phyloP scores from a whole-genome alignment of 805 yeast genomes.

The Wickerhamiella parazyma region DNA sequence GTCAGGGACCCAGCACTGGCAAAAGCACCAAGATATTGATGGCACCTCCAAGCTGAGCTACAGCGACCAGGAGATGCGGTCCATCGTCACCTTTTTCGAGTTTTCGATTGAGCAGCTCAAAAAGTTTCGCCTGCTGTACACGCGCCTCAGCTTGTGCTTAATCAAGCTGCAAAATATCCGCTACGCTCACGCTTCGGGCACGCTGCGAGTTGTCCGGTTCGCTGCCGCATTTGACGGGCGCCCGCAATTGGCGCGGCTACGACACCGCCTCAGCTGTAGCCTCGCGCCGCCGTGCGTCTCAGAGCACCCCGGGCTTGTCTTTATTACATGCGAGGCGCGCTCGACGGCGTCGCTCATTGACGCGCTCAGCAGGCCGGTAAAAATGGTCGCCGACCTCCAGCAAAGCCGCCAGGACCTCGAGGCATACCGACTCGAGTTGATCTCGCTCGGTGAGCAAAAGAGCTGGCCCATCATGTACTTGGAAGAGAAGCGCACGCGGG shows the following conservation, averaged over 20 bases:
- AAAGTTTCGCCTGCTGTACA: slow-evolving; percentile 1
- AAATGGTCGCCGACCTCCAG: slow-evolving; percentile 19
- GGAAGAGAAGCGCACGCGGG: slow-evolving; percentile 26
- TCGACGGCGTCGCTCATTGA: slow-evolving; percentile 17
- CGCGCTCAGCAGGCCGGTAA: slow-evolving; percentile 22
- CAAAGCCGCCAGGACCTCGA: slow-evolving; percentile 16
- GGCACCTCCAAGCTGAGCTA: slow-evolving; percentile 15
- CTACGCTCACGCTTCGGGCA: background rate
- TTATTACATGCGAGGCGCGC: slow-evolving; percentile 9
- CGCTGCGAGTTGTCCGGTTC: background rate
- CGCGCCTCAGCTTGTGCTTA: slow-evolving; percentile 1
- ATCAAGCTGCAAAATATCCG: background rate
- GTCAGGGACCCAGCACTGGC: slow-evolving; percentile 18
- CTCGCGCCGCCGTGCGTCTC: background rate
- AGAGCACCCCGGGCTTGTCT: slow-evolving; percentile 1
- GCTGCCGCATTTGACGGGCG: background rate
- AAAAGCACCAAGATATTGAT: slow-evolving; percentile 14
- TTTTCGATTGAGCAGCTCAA: slow-evolving; percentile 12
- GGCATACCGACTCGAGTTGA: slow-evolving; percentile 17
- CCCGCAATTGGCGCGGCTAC: background rate
- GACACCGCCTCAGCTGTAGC: slow-evolving; percentile 5
- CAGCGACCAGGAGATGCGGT: slow-evolving; percentile 11
- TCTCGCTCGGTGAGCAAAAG: slow-evolving; percentile 16
- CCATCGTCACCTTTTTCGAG: slow-evolving; percentile 11
- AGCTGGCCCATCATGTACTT: slow-evolving; percentile 24